phyloP scores from a whole-genome alignment of 2,329 filamentous ascomycete species.

The Paraphaeosphaeria sporulosa region DNA sequence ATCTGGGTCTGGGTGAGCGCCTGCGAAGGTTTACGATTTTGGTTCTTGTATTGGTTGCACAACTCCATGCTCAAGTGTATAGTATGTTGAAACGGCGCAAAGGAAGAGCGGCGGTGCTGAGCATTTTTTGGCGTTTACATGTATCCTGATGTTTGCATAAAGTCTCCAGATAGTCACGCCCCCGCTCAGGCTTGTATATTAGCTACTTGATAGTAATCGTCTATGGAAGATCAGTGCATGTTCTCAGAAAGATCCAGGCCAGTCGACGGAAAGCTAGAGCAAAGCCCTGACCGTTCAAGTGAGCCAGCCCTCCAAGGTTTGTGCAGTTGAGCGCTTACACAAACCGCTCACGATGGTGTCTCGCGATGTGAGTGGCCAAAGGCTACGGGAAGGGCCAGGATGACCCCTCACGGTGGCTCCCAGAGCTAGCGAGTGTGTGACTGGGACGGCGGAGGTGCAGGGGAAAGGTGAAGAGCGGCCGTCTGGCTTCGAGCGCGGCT shows the following conservation, averaged over 20 bases:
- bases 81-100: conserved; percentile 25
- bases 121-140: conserved; percentile 43
- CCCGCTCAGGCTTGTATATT: conserved; percentile 47
- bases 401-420: conserved; percentile 27
- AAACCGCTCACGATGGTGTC: conserved; percentile 25
- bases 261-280: neutral
- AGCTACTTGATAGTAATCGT: conserved; percentile 17
- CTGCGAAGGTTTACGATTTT: neutral
- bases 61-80: conserved; percentile 17
- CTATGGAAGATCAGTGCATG: neutral
- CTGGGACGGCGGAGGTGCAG: conserved; percentile 19
- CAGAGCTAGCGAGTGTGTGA: conserved; percentile 36
- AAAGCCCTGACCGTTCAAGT: neutral
- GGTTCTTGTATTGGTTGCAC: conserved; percentile 20
- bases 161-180: conserved; percentile 31
- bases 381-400: conserved; percentile 32
- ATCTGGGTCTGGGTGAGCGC: conserved; percentile 39
- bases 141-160: conserved; percentile 27
- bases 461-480: conserved; percentile 24
- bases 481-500: conserved; percentile 25
- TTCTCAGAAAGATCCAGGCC: neutral
- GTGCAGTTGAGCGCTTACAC: conserved; percentile 38
- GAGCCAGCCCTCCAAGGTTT: conserved; percentile 7
- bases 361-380: conserved; percentile 25
- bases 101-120: conserved; percentile 23